A percentile compares a stretch with the other conserved stretches of the same genome.
These are phyloP conservation scores for Zygosaccharomyces gambellarensis DNA, from an alignment of 805 yeast species.

Conservation along the genomic window DNA sequence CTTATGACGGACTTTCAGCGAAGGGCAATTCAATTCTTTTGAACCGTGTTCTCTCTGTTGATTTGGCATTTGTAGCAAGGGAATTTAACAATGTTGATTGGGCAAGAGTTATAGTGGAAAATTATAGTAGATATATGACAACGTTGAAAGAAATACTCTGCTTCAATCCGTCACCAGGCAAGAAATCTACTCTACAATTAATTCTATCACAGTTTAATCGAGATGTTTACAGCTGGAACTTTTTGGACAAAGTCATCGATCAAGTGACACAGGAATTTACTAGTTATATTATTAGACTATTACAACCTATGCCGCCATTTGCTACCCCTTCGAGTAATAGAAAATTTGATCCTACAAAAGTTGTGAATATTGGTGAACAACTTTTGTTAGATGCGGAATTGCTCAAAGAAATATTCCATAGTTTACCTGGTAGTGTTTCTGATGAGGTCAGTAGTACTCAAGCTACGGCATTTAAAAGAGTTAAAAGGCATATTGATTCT, in stretches of 20 bases:
- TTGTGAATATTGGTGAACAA: constrained; percentile 64
- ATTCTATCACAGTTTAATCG: constrained; percentile 58
- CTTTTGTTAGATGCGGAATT: constrained; percentile 65
- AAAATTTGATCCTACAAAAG: constrained; percentile 20
- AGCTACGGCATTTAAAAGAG: constrained; percentile 24
- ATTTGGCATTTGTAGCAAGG: constrained; percentile 70
- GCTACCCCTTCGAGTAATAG: constrained; percentile 27
- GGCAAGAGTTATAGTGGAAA: constrained; percentile 61
- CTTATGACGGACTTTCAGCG: constrained; percentile 54
- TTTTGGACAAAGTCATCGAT: constrained; percentile 75
- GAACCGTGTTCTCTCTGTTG: constrained; percentile 49
- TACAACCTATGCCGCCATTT: constrained; percentile 62
- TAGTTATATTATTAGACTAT: constrained; percentile 49
- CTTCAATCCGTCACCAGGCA: constrained; percentile 26
- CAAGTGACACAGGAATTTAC: constrained; percentile 51
- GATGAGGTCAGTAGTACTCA: constrained; percentile 14
- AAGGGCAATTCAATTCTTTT: constrained; percentile 53
- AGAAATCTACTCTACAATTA: constrained; percentile 24
- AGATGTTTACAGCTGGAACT: constrained; percentile 64
- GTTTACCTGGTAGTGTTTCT: constrained; percentile 21
- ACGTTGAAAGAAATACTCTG: constrained; percentile 48
- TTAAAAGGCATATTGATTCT: constrained; percentile 24
- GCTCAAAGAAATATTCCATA: constrained; percentile 49
- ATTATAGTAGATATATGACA: constrained; percentile 63
- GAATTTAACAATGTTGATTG: constrained; percentile 77